phyloP scores from a whole-genome alignment of 2,329 filamentous ascomycete genomes.

The Coleophoma cylindrospora region DNA sequence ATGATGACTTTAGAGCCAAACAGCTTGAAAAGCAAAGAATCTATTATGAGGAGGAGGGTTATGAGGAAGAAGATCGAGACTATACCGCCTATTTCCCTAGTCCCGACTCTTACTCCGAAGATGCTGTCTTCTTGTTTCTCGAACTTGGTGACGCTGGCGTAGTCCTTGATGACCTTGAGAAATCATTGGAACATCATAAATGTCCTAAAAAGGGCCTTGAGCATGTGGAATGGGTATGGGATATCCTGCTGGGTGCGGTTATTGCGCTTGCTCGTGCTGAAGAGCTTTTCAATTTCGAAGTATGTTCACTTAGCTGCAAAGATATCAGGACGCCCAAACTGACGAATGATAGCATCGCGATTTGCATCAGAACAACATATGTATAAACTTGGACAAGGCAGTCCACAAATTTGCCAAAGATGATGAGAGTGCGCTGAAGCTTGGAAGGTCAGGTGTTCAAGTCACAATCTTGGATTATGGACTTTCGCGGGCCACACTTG shows the following conservation, averaged over 20 bases:
- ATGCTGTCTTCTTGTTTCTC: conserved; percentile 54
- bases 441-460: conserved; percentile 56
- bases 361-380: conserved; percentile 61
- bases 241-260: conserved; percentile 55
- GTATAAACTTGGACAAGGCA: conserved; percentile 30
- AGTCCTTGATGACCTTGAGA: conserved; percentile 51
- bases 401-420: conserved; percentile 2
- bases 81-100: conserved; percentile 54
- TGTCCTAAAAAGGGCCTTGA: conserved; percentile 24
- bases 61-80: conserved; percentile 36
- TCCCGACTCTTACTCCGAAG: conserved; percentile 52
- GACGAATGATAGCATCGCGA: conserved; percentile 48
- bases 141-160: conserved; percentile 59
- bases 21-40: background rate
- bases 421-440: conserved; percentile 28
- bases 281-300: conserved; percentile 54
- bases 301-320: conserved; percentile 8
- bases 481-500: conserved; percentile 51
- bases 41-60: too few relatives aligned
- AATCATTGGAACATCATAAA: background rate
- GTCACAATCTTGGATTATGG: conserved; percentile 64
- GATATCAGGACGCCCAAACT: background rate
- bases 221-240: conserved; percentile 51
- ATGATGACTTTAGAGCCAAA: conserved; percentile 39
- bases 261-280: conserved; percentile 58